A percentile compares a stretch with the other conserved stretches of the same genome.
These are phyloP conservation scores for Lycium ferocissimum DNA, from an alignment of 257 asterid species.

Conservation along the genomic window DNA sequence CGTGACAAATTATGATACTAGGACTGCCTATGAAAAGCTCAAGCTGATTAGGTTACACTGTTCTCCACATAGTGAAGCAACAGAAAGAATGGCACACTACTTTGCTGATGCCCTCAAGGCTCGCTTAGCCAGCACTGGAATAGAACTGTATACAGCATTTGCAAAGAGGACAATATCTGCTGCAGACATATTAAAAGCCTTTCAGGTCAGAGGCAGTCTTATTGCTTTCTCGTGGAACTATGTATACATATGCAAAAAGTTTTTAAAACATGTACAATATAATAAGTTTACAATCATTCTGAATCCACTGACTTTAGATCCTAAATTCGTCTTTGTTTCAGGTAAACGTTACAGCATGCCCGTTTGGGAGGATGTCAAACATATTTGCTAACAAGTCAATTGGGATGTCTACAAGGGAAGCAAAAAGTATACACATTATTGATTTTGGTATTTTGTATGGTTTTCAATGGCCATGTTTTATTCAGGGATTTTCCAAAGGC, in stretches of 20 bases:
- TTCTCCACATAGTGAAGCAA: conserved; percentile 47
- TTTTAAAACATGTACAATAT: background rate
- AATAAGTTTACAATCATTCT: background rate
- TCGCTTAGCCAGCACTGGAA: conserved; percentile 46
- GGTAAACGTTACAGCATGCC: conserved; percentile 35
- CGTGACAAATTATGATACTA: conserved; percentile 31
- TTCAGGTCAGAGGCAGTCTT: conserved; percentile 10
- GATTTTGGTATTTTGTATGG: conserved; percentile 51
- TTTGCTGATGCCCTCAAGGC: conserved; percentile 51
- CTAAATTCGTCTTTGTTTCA: conserved; percentile 15
- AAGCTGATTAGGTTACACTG: conserved; percentile 45
- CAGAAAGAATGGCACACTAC: conserved; percentile 44
- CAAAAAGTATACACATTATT: conserved; percentile 38
- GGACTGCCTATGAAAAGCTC: conserved; percentile 31
- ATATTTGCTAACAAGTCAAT: conserved; percentile 46
- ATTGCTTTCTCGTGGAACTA: background rate
- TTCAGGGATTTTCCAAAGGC: conserved; percentile 44
- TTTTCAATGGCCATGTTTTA: conserved; percentile 55
- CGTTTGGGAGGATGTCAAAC: conserved; percentile 47
- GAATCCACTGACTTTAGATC: background rate
- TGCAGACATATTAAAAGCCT: conserved; percentile 38
- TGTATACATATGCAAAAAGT: background rate
- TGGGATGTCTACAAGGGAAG: conserved; percentile 32
- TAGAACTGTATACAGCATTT: conserved; percentile 29
- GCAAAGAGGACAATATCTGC: conserved; percentile 32